phyloP scores from a whole-genome alignment of 2,329 filamentous ascomycete genomes.

The Trichoderma simmonsii region DNA sequence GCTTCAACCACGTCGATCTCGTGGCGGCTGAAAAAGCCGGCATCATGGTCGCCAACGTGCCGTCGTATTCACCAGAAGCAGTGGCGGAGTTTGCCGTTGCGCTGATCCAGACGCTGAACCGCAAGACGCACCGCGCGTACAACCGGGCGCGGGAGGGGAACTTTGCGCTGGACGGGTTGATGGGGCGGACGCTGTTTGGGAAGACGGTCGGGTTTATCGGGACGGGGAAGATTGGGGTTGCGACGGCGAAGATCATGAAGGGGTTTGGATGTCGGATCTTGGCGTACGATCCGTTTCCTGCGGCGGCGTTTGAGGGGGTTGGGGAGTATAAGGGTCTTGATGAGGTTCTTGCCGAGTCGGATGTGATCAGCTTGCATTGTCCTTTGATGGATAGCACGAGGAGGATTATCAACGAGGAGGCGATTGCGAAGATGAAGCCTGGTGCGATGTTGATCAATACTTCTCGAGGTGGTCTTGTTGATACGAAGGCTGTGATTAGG shows the following conservation, averaged over 20 bases:
- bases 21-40: slow-evolving; percentile 50
- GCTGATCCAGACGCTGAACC: slow-evolving; percentile 64
- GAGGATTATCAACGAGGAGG: slow-evolving; percentile 56
- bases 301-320: slow-evolving; percentile 45
- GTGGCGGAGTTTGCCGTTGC: slow-evolving; percentile 69
- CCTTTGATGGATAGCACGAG: slow-evolving; percentile 59
- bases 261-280: slow-evolving; percentile 64
- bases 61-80: slow-evolving; percentile 65
- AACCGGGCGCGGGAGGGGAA: slow-evolving; percentile 67
- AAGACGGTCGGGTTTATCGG: slow-evolving; percentile 67
- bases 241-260: slow-evolving; percentile 57
- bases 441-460: slow-evolving; percentile 65
- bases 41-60: slow-evolving; percentile 63
- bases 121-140: slow-evolving; percentile 65
- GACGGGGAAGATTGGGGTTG: slow-evolving; percentile 62
- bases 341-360: slow-evolving; percentile 51
- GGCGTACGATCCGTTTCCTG: slow-evolving; percentile 57
- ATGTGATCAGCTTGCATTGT: slow-evolving; percentile 65
- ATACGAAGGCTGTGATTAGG: slow-evolving; percentile 57
- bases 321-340: slow-evolving; percentile 55
- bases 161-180: slow-evolving; percentile 62
- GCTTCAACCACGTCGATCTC: slow-evolving; percentile 66
- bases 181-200: slow-evolving; percentile 58
- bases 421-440: slow-evolving; percentile 54
- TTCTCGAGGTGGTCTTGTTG: slow-evolving; percentile 62